These are phyloP conservation scores for Straminergon stramineum DNA, from an alignment of 225 moss, liverwort and hornwort genomes.

Conservation along the genomic window DNA sequence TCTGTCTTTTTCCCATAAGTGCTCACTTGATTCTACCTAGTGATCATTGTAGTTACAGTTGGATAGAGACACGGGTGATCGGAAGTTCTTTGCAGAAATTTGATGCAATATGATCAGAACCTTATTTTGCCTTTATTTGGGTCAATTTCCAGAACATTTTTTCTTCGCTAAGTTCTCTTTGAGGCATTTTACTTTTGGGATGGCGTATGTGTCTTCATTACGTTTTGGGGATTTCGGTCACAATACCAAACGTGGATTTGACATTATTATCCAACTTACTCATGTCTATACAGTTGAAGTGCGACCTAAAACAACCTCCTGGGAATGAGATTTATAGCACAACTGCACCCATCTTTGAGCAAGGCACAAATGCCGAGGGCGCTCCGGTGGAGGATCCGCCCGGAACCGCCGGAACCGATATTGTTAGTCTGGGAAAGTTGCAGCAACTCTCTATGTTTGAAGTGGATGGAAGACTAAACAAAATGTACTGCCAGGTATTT, in stretches of 20 bases:
- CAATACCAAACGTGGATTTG: background rate
- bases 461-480: conserved; percentile 86
- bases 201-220: background rate
- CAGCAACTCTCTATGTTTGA: conserved; percentile 92
- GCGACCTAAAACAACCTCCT: conserved; percentile 77
- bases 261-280: background rate
- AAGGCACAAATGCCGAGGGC: conserved; percentile 17
- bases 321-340: conserved; percentile 88
- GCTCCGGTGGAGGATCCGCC: conserved; percentile 30
- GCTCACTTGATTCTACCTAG: background rate
- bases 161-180: background rate
- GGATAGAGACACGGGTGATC: background rate
- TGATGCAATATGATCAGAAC: background rate
- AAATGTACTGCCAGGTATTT: conserved; percentile 91
- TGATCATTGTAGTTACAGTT: background rate
- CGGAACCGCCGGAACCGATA: conserved; percentile 36
- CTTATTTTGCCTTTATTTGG: background rate
- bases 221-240: background rate
- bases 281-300: conserved; percentile 51
- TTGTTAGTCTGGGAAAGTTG: conserved; percentile 13
- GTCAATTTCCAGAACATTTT: background rate
- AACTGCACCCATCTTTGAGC: conserved; percentile 42
- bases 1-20: background rate
- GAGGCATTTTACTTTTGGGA: background rate
- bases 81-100: background rate